Evolutionary conservation across 768 basidiomycete genomes (phyloP), one percentile per base, ranked within the genome.

Genomic region (Russula ochroleuca): DNA sequence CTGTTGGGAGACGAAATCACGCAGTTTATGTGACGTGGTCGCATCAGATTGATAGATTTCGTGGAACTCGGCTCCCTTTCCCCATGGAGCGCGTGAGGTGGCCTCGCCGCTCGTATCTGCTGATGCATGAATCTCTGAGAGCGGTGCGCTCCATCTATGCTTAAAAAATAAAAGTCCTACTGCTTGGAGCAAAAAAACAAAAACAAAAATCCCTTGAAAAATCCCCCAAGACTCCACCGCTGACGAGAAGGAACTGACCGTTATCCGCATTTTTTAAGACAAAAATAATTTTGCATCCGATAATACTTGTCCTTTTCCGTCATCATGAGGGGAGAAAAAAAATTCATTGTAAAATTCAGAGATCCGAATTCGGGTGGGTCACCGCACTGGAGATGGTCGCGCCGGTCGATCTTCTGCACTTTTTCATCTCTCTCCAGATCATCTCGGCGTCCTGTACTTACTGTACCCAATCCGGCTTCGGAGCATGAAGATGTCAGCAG

Each of bases 31-130:
- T 65, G 64, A 65, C 59, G 63, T 64, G 63, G 58, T 54, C 40
- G 58, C 38, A 33, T 48, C 54, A 45, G 48, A 65, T 65, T 56
- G 63, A 60, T 47, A 47, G 48, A 60, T 56, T 61, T 56, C 47
- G 48, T 64, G 38, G 31, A 43, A 51, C 21, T 55, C 59, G 64
- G 63, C 28, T 48, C 47, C 21, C 47, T 51, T 61, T 61, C 64
- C 64, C 64, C 64, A 61, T 65, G 54, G 54, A 65, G 64, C 59
- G 40, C 48, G 31, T 56, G 59, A 50, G 56, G 40, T 54, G 25
- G n/a, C 35, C 57, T 41, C 8, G 11, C 23, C 31, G 17, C 35
- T 43, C 28, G 38, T 45, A 19, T 51, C 38, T 21, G 17, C 56
- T 50, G 28, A 31, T 47, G 55, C 48, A 33, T 21, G 10, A 45